Conservation (phyloP, 345 rosid species). For the Rhodomyrtus tomentosa region DNA sequence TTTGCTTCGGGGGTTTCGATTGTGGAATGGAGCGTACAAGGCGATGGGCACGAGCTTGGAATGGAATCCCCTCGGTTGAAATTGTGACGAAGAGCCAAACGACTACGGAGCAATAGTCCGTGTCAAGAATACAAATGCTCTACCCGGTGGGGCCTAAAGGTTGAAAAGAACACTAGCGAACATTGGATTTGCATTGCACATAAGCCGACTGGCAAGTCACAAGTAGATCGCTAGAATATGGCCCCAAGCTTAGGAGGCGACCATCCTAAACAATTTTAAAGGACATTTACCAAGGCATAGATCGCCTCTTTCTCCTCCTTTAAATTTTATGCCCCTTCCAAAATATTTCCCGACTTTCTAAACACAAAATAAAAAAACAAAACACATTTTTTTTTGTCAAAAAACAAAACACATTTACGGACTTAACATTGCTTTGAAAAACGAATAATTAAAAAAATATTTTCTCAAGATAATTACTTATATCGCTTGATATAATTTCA, state of each 20-base stretch:
- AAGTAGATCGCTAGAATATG: not conserved
- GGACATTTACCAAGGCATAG: not conserved
- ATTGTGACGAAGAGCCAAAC: not conserved
- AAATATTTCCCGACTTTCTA: not conserved
- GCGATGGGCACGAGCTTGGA: not conserved
- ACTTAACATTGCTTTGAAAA: not conserved
- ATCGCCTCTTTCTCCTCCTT: not conserved
- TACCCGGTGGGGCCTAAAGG: not conserved
- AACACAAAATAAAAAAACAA: not conserved
- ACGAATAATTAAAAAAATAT: too few relatives aligned
- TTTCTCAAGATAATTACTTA: too few relatives aligned
- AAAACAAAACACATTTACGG: not conserved
- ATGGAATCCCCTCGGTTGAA: not conserved
- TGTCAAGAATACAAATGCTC: not conserved
- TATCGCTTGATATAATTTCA: too few relatives aligned
- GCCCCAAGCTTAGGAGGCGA: not conserved
- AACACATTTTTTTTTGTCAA: too few relatives aligned
- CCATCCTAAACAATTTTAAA: not conserved
- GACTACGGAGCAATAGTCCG: not conserved
- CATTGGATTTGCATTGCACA: not conserved
- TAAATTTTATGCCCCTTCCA: not conserved
- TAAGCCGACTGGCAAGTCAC: not conserved
- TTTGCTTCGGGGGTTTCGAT: not conserved
- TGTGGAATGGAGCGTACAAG: not conserved
- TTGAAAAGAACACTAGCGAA: not conserved